Evolutionary conservation across 78 protist species (phyloP), one percentile per base, ranked within the genome.

Genomic region (Polysphondylium violaceum): DNA sequence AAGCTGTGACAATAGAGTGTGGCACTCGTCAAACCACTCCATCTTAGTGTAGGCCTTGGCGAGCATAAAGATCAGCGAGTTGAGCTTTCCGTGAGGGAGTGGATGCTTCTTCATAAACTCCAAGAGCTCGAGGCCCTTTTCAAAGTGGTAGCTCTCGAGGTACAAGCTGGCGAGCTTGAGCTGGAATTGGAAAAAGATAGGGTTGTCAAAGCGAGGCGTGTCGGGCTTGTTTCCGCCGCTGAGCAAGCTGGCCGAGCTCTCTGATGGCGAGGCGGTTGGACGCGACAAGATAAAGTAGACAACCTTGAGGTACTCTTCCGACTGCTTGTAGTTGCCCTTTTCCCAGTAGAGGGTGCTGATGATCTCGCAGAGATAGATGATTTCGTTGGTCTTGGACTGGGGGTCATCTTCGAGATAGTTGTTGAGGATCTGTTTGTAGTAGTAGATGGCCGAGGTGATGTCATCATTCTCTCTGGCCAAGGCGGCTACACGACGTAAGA

Each of bases 401-500:
- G 91, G 91, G 25, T 75, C 75, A 8, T 88, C 94, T 40, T 78
- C 89, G 2, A 78, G 53, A 63, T 88, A 88, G 55, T 60, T 75
- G 74, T 88, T 78, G 38, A 88, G 68, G 38, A 88, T 78, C 40
- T 88, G 89, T 40, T 72, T 76, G 44, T 78, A 73, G 44, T 75
- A 88, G 31, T 88, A 76, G 51, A 88, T 88, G 5, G 94, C 74
- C 2, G 89, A 56, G 74, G 55, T 67, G 56, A 68, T 74, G 51
- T 88, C 94, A 33, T 88, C 94, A 55, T 88, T 88, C 41, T 88
- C 94, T 47, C 94, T 40, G 0, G 94, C 87, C 43, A 78, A 50
- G 7, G 94, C 87, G 2, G 94, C 94, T 14, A 88, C 81, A 8
- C 76, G 25, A 27, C 85, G 25, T 12, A 88, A 47, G 21, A 88